These are phyloP conservation scores for Pleochaeta shiraiana DNA, from an alignment of 2,329 filamentous ascomycete species.

Conservation along the genomic window DNA sequence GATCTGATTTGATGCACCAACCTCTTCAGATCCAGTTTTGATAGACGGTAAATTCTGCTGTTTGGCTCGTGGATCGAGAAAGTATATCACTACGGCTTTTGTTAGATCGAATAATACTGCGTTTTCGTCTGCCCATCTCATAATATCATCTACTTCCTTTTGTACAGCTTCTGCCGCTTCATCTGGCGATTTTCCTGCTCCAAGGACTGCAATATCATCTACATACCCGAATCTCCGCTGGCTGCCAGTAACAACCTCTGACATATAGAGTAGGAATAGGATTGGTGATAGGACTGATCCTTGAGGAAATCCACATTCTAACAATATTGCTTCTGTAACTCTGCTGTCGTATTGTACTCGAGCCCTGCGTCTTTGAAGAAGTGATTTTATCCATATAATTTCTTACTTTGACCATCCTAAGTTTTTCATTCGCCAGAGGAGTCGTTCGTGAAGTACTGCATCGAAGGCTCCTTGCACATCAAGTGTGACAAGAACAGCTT, in stretches of 20 bases:
- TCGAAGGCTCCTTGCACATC: not conserved
- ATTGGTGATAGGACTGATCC: not conserved
- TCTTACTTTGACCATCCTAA: not conserved
- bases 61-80: not conserved
- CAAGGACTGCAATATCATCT: not conserved
- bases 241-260: not conserved
- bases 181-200: not conserved
- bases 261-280: not conserved
- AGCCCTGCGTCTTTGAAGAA: not conserved
- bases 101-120: not conserved
- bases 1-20: not conserved
- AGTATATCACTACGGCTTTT: not conserved
- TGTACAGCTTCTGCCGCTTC: not conserved
- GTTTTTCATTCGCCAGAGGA: not conserved
- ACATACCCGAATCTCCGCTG: not conserved
- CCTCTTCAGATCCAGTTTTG: not conserved
- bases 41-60: not conserved
- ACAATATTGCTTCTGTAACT: not conserved
- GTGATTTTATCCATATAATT: not conserved
- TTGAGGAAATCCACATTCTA: not conserved
- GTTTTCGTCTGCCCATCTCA: not conserved
- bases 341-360: not conserved
- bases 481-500: not conserved
- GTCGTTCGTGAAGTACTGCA: not conserved
- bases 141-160: not conserved